These are phyloP conservation scores for Suhomyces choctaworum DNA, from an alignment of 1,139 yeast genomes.

Conservation along the genomic window DNA sequence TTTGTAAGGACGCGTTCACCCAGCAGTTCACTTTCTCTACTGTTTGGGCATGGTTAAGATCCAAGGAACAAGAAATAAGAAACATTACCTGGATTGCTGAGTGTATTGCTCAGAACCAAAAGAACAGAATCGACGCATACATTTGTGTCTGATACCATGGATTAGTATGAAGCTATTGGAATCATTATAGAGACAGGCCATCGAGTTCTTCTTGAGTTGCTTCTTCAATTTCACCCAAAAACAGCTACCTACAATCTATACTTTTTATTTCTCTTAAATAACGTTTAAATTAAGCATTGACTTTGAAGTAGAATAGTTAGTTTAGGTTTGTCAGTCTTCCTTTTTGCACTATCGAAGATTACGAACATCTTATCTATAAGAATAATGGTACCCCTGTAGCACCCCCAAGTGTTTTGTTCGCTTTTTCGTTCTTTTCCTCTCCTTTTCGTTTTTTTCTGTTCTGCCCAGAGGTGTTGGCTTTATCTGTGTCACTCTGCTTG, in stretches of 20 bases:
- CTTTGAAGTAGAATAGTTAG: too few relatives aligned
- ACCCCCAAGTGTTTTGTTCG: slow-evolving; percentile 35
- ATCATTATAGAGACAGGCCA: background rate
- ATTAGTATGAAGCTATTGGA: background rate
- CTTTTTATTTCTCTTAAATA: slow-evolving; percentile 7
- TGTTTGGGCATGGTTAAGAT: slow-evolving; percentile 94
- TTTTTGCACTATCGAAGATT: too few relatives aligned
- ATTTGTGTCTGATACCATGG: slow-evolving; percentile 55
- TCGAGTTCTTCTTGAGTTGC: background rate
- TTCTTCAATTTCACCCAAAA: background rate
- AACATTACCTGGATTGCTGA: slow-evolving; percentile 99
- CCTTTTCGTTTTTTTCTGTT: slow-evolving; percentile 1
- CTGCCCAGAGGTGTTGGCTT: background rate
- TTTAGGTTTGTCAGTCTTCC: too few relatives aligned
- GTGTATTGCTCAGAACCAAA: slow-evolving; percentile 88
- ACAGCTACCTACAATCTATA: background rate
- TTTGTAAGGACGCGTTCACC: slow-evolving; percentile 90
- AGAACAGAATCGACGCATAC: slow-evolving; percentile 76
- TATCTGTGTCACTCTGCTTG: background rate
- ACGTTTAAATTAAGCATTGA: slow-evolving; percentile 6
- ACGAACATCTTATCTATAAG: too few relatives aligned
- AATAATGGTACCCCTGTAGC: slow-evolving; percentile 45
- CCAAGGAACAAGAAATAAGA: slow-evolving; percentile 94
- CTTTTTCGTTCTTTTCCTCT: slow-evolving; percentile 8
- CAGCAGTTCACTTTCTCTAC: slow-evolving; percentile 93